Evolutionary conservation across 192 early-diverging fungal species (phyloP), one percentile per base, ranked within the genome.

Genomic region (Backusella psychrophila): DNA sequence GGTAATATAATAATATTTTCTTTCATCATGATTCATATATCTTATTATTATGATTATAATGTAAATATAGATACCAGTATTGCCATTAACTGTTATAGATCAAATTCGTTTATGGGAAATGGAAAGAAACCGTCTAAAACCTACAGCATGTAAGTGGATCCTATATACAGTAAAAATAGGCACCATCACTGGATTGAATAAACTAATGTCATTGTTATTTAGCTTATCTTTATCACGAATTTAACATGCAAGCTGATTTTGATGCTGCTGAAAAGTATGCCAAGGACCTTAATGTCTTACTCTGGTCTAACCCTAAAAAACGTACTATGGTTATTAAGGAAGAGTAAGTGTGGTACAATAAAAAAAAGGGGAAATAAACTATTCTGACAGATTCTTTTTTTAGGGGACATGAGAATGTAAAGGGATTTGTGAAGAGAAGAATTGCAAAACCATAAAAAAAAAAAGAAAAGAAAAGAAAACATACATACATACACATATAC

Each of bases 31-130:
- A 33, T 33, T 8, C 21, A 36, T 29, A 66, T 14, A 21, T 29
- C 33, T 2, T 52, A 63, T 21, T 9, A 46, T 17, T 23, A 17
- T 21, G 31, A 73, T 74, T 26, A 44, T 15, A 23, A n/a, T 33
- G 12, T 3, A 11, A 15, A 31, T 33, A 12, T 80, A 89, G 77
- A 85, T 82, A 14, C 95, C 96, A 0, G 84, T 97, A 19, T 80
- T 99, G 72, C 97, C 97, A 0, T 76, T 92, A 8, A 98, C 97
- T 2, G 96, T 99, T 2, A 88, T 96, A 0, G 97, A 99, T 83
- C 97, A 99, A 83, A 95, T 99, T 41, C 82, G 94, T 46, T 80
- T 99, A 69, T 99, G 97, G 97, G 97, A 99, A 82, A 91, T 94
- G 82, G 97, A 99, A 79, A 86, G 93, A 71, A 95, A 99, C 75